Evolutionary conservation across 2,329 filamentous ascomycete genomes (phyloP), one percentile per base, ranked within the genome.

Genomic region (Leptographium galeiforme): DNA sequence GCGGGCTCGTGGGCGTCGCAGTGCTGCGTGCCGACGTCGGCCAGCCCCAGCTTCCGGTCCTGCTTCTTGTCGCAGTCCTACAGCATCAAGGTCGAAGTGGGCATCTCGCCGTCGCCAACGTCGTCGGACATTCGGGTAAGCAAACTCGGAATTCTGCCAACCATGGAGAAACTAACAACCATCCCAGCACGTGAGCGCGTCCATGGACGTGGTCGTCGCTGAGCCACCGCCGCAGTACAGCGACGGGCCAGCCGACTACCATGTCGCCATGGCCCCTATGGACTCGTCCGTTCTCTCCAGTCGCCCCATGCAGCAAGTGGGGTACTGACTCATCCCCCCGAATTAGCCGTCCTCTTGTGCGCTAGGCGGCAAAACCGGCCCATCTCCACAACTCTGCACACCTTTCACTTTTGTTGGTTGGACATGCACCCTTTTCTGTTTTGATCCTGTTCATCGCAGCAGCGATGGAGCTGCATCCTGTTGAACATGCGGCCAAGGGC

Each of bases 41-140:
- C 32, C 2, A 40, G 44, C 8, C 44, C 49, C 32, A 52, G 50
- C 50, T 56, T 56, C 39, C 30, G 36, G 16, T 46, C 55, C 11
- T 54, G 55, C 50, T 56, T 50, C 39, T 34, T 51, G 1, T 56
- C 55, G 49, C 52, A 50, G 18, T 16, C n/a, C 1, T 56, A 56
- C 52, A 52, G 19, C 30, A 45, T 56, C 19, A 50, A 56, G 16
- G 52, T 56, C n/a, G 19, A 46, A 2, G 41, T 54, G 18, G 52
- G 52, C 12, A 50, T 54, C 14, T 50, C 52, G 14, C 6, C 45
- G 14, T 13, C 36, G 13, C 18, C 52, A 8, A 18, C 12, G 11
- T 40, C 43, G 7, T 10, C 34, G 13, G 47, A 50, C 13, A 50
- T 50, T n/a, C 30, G 34, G 40, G 52, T 53, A 12, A 38, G n/a